A percentile compares a stretch with the other conserved stretches of the same genome.
These are phyloP conservation scores for Fusarium sp. DNA, from an alignment of 2,329 filamentous ascomycete genomes.

Conservation along the genomic window DNA sequence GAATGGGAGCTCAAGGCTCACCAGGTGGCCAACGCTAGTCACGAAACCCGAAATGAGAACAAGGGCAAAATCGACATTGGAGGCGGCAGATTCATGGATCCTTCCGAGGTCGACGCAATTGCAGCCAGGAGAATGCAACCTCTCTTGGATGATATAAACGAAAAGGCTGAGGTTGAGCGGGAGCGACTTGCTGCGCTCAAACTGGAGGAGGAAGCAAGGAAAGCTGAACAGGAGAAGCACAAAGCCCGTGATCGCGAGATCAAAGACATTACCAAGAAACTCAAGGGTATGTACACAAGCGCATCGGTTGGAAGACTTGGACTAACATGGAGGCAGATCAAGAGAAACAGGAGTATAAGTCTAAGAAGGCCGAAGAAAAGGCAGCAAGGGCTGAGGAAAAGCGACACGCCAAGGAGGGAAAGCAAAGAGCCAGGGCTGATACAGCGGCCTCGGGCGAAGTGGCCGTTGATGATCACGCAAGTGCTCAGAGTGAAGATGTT, in stretches of 20 bases:
- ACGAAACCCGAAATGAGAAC: constrained; percentile 71
- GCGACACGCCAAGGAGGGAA: constrained; percentile 65
- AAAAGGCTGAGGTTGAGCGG: constrained; percentile 80
- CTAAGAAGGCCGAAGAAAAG: constrained; percentile 53
- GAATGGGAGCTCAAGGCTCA: constrained; percentile 87
- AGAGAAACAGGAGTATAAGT: constrained; percentile 59
- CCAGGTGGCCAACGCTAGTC: constrained; percentile 76
- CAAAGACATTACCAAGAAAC: constrained; percentile 66
- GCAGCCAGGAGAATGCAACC: constrained; percentile 84
- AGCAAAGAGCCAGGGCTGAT: constrained; percentile 60
- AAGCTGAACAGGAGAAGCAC: constrained; percentile 65
- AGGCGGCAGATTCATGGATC: constrained; percentile 84
- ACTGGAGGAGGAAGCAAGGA: constrained; percentile 70
- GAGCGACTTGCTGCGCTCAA: constrained; percentile 77
- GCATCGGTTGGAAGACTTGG: constrained; percentile 48
- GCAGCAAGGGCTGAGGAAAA: constrained; percentile 69
- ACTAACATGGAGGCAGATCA: constrained; percentile 56
- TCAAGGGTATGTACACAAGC: constrained; percentile 67
- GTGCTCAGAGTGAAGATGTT: constrained; percentile 26
- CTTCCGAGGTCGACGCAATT: constrained; percentile 83
- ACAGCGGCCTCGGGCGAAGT: constrained; percentile 31
- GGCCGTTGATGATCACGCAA: constrained; percentile 29
- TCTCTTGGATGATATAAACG: constrained; percentile 86
- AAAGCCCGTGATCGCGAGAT: constrained; percentile 68
- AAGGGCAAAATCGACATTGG: constrained; percentile 77